Evolutionary conservation across 2,329 filamentous ascomycete genomes (phyloP), one percentile per base, ranked within the genome.

Genomic region (Monilinia vaccinii-corymbosi): DNA sequence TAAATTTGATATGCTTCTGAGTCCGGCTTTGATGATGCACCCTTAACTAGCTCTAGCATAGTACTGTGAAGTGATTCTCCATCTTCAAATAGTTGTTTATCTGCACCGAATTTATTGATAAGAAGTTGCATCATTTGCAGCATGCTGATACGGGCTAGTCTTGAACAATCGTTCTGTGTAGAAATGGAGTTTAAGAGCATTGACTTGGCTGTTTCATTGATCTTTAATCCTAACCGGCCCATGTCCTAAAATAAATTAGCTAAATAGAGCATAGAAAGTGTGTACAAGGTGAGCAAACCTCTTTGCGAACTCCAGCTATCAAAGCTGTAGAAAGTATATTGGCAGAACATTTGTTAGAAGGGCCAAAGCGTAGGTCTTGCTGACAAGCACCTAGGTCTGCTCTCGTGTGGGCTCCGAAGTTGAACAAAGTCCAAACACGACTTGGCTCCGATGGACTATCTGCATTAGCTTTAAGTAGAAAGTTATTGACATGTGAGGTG

Each of bases 41-140:
- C 46, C 4, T 61, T 44, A 11, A 68, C 51, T 0, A 64, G 32
- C 3, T 58, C 42, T 10, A 62, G 45, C 56, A 71, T 63, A 16
- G 63, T 14, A 13, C 65, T n/a, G 16, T 67, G 50, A 10, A 66
- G 40, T 16, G 21, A 56, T 16, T 31, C 45, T 21, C 47, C 56
- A 50, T 59, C 53, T 8, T 56, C 23, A 11, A 61, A 47, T 13
- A 34, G 34, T 9, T 60, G 53, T 9, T 51, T 61, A n/a, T 63
- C 40, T 7, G 66, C 69, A 42, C 56, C 55, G 31, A 69, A 72
- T 42, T 72, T 72, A 52, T 70, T 71, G 14, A 72, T 60, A 0
- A 71, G 49, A 5, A 72, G 57, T 45, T 71, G 68, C 3, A 71
- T 45, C 31, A 66, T 61, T 28, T 60, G 63, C 5, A 70, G 52